Evolutionary conservation across 768 basidiomycete species (phyloP).

Genomic region (Podaxis sp.): DNA sequence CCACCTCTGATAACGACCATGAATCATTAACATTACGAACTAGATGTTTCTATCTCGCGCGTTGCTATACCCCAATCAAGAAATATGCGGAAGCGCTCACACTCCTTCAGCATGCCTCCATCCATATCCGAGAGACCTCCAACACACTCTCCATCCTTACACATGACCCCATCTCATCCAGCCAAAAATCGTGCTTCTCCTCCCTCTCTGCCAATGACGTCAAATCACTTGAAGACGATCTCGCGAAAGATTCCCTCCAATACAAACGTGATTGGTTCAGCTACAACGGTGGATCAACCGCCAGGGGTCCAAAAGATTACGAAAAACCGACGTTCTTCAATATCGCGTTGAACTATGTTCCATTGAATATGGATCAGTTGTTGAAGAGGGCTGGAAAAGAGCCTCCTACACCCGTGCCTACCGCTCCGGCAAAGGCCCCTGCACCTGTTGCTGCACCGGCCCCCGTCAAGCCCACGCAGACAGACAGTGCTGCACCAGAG

Average conservation of each 20-base stretch:
- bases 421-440: conserved; percentile 17
- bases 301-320: conserved; percentile 45
- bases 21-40: not conserved
- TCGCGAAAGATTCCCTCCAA: conserved; percentile 45
- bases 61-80: conserved; percentile 69
- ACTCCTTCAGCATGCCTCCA: conserved; percentile 66
- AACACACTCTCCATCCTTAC: conserved; percentile 44
- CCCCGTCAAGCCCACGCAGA: conserved; percentile 21
- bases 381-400: conserved; percentile 69
- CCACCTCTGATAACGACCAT: not conserved
- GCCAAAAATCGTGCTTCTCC: conserved; percentile 41
- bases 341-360: conserved; percentile 90
- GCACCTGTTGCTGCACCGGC: conserved; percentile 23
- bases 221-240: conserved; percentile 50
- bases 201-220: conserved; percentile 45
- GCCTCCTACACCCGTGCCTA: conserved; percentile 18
- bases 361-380: conserved; percentile 80
- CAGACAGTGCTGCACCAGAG: conserved; percentile 33
- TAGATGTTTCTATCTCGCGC: conserved; percentile 76
- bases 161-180: conserved; percentile 26
- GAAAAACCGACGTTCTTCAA: conserved; percentile 94
- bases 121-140: conserved; percentile 76
- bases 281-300: conserved; percentile 64
- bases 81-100: conserved; percentile 72
- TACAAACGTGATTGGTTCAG: conserved; percentile 80